Evolutionary conservation across 2,329 filamentous ascomycete genomes (phyloP), one percentile per base, ranked within the genome.

Genomic region (Xylariaceae sp.): DNA sequence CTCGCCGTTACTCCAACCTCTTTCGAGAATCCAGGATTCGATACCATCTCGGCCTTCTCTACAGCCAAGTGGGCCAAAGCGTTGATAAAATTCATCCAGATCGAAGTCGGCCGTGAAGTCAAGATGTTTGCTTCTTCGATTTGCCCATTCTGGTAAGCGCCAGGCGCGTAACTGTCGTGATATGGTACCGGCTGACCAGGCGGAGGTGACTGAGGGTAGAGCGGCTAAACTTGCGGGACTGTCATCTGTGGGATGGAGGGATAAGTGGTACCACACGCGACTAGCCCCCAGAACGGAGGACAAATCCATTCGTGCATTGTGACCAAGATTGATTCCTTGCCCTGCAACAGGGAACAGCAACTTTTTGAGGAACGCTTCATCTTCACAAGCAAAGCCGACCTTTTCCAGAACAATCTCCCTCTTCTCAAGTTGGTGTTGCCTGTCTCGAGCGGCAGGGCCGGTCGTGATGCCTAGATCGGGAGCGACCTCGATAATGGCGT

Each of bases 21-120:
- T 85, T 72, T 97, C 92, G 47, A 97, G 80, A 54, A 95, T 80
- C 90, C 92, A 99, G 64, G 82, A 95, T 67, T 97, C 90, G 49
- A 96, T 91, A 45, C 92, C 94, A 58, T 99, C 94, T 58, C 84
- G 85, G 53, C 94, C 94, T 60, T 95, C 90, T 63, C 86, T 83
- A 70, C 94, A 99, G 13, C 94, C 94, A 0, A 99, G 80, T 5
- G 83, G 77, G 5, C 84, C 78, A 68, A 96, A 99, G 42, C 94
- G 85, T 62, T 86, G 84, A 18, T 85, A 81, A 64, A 99, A 97
- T 69, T 99, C 94, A 15, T 96, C 89, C 5, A 92, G 76, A 65
- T 99, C 94, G 62, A 97, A 99, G 66, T 99, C 94, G 1, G 92
- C 90, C 0, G 94, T 99, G 71, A 95, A 99, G 68, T 99, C 94